phyloP scores from a whole-genome alignment of 495 filamentous ascomycete species.

The Penicillium canescens region DNA sequence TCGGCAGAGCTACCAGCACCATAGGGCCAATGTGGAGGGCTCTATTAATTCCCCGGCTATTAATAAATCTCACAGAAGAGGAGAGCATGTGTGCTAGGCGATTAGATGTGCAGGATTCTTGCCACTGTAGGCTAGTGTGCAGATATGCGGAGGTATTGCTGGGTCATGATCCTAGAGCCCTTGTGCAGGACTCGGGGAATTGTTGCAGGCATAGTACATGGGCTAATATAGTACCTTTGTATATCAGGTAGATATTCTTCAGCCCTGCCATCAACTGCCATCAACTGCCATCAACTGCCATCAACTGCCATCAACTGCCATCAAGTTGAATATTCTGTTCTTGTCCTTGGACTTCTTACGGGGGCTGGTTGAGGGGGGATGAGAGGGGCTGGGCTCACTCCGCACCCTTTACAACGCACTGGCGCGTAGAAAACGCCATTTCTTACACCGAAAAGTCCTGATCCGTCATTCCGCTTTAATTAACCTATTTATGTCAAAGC shows the following conservation, averaged over 20 bases:
- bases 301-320: no score
- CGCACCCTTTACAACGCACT: conserved; percentile 1
- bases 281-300: no score
- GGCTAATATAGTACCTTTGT: background rate
- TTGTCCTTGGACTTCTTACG: background rate
- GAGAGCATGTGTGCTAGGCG: conserved; percentile 18
- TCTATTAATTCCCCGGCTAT: conserved; percentile 26
- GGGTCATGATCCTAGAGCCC: background rate
- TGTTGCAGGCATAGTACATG: conserved; percentile 4
- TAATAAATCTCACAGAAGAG: conserved; percentile 18
- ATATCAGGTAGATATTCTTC: background rate
- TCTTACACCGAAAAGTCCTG: conserved; percentile 1
- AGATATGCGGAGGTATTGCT: conserved; percentile 13
- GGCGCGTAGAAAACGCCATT: conserved; percentile 15
- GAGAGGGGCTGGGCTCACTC: background rate
- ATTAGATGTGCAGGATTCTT: conserved; percentile 25
- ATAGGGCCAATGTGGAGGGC: conserved; percentile 2
- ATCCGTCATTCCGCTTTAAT: background rate
- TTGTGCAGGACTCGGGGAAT: conserved; percentile 5
- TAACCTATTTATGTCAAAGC: background rate
- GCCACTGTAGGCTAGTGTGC: conserved; percentile 33
- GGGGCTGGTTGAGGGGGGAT: conserved; percentile 6
- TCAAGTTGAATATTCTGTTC: background rate
- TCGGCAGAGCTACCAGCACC: conserved; percentile 3
- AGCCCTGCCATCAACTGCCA: no score